Evolutionary conservation across 495 filamentous ascomycete species (phyloP), one percentile per base, ranked within the genome.

Genomic region (Articulospora tetracladia): DNA sequence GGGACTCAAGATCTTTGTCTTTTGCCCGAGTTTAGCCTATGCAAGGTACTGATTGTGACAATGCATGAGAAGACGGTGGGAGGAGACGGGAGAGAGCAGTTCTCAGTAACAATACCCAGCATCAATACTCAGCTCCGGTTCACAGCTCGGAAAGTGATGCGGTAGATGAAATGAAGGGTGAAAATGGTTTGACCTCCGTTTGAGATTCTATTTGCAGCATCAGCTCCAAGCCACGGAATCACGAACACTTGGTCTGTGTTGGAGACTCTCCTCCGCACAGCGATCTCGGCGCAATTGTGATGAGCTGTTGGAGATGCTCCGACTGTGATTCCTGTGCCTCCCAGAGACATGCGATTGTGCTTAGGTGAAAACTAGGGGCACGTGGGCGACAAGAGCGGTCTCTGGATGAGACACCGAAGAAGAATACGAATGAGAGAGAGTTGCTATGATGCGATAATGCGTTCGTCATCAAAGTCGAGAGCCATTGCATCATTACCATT

Each of bases 181-280:
- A 44, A 44, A 17, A 26, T 11, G 27, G 60, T 62, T 62, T 57
- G 60, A 62, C 30, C 23, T 47, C 19, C 26, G 60, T 62, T 62
- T 62, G 55, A 56, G 60, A 54, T 52, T 47, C 49, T 46, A 51
- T 57, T 41, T 50, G 11, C 15, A 32, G 46, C 28, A 34, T 41
- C 50, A 30, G 51, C 54, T 25, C 23, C 17, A 28, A n/a, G 10
- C 39, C 47, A 22, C 27, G 13, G 20, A 17, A 26, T 20, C 47
- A 32, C 53, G 54, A 62, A 62, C 53, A 19, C 53, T 48, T 58
- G 55, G 60, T 57, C 46, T 39, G 60, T 62, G 60, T 52, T 23
- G 25, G 49, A 32, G 20, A 25, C 20, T 50, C 50, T n/a, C n/a
- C n/a, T n/a, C 30, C 30, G 30, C n/a, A 44, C 17, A 44, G 8